Percentiles rank a stretch among this genome's conserved stretches.
Evolutionary conservation across 306 rosid species (phyloP).

Genomic region (Quercus rubra): DNA sequence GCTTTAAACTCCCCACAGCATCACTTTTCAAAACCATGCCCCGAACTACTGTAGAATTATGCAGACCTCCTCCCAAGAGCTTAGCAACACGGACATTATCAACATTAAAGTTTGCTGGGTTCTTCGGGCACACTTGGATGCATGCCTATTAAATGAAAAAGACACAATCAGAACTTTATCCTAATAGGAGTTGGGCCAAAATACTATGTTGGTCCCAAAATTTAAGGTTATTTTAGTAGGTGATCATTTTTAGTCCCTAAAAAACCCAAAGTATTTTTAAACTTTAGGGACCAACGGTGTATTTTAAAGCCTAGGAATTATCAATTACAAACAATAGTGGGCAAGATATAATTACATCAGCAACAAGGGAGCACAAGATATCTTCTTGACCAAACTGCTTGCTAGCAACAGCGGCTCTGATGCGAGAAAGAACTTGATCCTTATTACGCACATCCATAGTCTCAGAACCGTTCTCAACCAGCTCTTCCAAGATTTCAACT

Average conservation of each 20-base stretch:
- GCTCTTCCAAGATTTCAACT: conserved; percentile 61
- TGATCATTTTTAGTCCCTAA: too few relatives aligned
- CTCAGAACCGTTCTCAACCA: conserved; percentile 83
- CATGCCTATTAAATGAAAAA: conserved; percentile 51
- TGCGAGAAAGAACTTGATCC: conserved; percentile 72
- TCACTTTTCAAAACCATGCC: conserved; percentile 87
- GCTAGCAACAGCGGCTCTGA: conserved; percentile 96
- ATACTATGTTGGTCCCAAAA: too few relatives aligned
- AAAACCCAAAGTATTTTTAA: too few relatives aligned
- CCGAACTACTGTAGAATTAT: conserved; percentile 66
- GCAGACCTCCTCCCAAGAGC: conserved; percentile 88
- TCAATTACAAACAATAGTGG: conserved; percentile 10
- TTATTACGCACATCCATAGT: conserved; percentile 85
- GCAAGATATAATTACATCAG: conserved; percentile 54
- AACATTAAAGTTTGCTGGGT: conserved; percentile 86
- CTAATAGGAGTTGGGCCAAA: background rate
- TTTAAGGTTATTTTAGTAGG: too few relatives aligned
- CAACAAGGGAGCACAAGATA: conserved; percentile 71
- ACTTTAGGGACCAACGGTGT: too few relatives aligned
- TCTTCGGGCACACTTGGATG: conserved; percentile 91
- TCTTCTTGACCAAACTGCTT: conserved; percentile 96
- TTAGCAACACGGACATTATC: conserved; percentile 93
- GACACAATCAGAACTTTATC: too few relatives aligned
- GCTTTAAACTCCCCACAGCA: conserved; percentile 75
- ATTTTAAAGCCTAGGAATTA: background rate